Evolutionary conservation across 257 asterid genomes (phyloP).

Genomic region (Linderniella brevidens): DNA sequence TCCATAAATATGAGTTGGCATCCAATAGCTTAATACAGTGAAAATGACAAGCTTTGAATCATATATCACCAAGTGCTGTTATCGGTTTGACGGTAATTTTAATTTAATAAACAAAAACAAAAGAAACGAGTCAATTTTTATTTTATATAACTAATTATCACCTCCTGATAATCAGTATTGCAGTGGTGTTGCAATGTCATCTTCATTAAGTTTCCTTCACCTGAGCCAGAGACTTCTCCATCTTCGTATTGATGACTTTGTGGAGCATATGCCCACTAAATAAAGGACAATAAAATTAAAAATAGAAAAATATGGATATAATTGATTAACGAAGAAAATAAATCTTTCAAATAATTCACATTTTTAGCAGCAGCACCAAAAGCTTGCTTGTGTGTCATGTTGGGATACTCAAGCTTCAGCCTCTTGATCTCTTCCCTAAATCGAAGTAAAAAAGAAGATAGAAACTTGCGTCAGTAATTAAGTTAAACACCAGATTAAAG

Average conservation of each 20-base stretch:
- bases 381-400: slow-evolving; percentile 76
- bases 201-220: slow-evolving; percentile 19
- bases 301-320: slow-evolving; percentile 3
- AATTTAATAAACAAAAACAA: no score
- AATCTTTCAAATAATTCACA: slow-evolving; percentile 21
- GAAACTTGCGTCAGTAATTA: not conserved
- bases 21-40: no score
- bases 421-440: slow-evolving; percentile 60
- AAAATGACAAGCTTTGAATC: no score
- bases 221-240: slow-evolving; percentile 17
- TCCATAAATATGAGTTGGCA: no score
- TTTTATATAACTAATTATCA: no score
- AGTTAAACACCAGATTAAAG: not conserved
- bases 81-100: no score
- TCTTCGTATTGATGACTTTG: slow-evolving; percentile 21
- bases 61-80: no score
- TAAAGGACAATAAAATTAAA: slow-evolving; percentile 1
- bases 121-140: no score
- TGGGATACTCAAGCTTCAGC: slow-evolving; percentile 48
- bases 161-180: no score
- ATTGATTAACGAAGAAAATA: not conserved
- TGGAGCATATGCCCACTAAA: slow-evolving; percentile 78
- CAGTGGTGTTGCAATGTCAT: not conserved
- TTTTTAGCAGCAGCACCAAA: slow-evolving; percentile 82
- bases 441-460: not conserved